Conservation (phyloP, 441 rosid species). For the Melastoma candidum region DNA sequence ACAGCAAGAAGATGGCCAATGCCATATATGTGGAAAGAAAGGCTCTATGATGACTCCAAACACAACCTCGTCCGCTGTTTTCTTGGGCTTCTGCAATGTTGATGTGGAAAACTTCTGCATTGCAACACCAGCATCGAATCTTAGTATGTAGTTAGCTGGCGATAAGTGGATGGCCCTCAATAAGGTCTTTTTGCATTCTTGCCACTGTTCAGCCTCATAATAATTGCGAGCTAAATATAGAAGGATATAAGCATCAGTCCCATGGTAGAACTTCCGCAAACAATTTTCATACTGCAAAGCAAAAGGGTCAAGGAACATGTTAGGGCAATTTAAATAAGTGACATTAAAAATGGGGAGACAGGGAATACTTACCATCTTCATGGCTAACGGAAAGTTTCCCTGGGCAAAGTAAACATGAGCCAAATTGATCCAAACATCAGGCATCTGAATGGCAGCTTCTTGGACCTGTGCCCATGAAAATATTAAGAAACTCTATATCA, state of each 20-base stretch:
- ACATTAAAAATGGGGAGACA: not conserved
- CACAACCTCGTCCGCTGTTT: slow-evolving; percentile 92
- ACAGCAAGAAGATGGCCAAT: not conserved
- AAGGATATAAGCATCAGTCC: slow-evolving; percentile 91
- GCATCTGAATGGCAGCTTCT: slow-evolving; percentile 99
- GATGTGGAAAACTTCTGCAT: slow-evolving; percentile 99
- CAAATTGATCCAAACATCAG: slow-evolving; percentile 98
- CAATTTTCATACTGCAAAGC: slow-evolving; percentile 93
- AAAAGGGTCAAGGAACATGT: slow-evolving; percentile 13
- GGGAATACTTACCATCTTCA: slow-evolving; percentile 72
- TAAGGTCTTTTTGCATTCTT: slow-evolving; percentile 96
- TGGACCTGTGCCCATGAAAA: slow-evolving; percentile 56
- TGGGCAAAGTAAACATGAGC: slow-evolving; percentile 98
- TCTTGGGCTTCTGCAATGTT: slow-evolving; percentile 85
- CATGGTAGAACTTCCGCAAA: slow-evolving; percentile 81
- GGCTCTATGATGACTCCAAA: not conserved
- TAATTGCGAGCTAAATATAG: slow-evolving; percentile 95
- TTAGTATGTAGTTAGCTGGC: slow-evolving; percentile 89
- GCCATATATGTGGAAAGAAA: not conserved
- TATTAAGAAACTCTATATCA: slow-evolving; percentile 11
- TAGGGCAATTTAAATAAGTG: slow-evolving; percentile 5
- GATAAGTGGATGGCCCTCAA: slow-evolving; percentile 92
- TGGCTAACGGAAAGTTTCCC: slow-evolving; percentile 92
- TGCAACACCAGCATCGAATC: slow-evolving; percentile 98
- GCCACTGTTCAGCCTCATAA: slow-evolving; percentile 99